A percentile compares a stretch with the other conserved stretches of the same genome.
Evolutionary conservation across 805 yeast genomes (phyloP).

Genomic region (Cyberlindnera samutprakarnensis): DNA sequence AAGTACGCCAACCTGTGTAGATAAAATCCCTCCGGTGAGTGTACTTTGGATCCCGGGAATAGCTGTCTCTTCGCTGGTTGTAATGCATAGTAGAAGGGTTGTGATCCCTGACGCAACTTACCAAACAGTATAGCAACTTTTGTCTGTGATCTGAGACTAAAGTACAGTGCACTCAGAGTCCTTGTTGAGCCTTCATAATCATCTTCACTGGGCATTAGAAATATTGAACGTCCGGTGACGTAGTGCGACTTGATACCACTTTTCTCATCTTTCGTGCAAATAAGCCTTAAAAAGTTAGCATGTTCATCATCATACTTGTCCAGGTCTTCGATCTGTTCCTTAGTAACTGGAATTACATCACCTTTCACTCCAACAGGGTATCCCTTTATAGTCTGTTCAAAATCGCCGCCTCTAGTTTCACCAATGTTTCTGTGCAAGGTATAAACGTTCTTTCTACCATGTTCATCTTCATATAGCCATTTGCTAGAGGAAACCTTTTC

Average conservation of each 20-base stretch:
- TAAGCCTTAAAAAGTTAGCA: conserved; percentile 48
- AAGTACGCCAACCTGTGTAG: conserved; percentile 62
- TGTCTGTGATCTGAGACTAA: conserved; percentile 41
- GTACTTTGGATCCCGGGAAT: background rate
- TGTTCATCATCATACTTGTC: conserved; percentile 25
- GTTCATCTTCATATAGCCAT: conserved; percentile 47
- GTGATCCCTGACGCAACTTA: conserved; percentile 40
- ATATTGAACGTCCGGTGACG: conserved; percentile 45
- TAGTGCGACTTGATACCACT: conserved; percentile 41
- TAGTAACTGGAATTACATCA: conserved; percentile 32
- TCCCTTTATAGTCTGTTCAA: conserved; percentile 29
- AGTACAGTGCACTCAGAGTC: conserved; percentile 63
- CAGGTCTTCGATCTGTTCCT: conserved; percentile 28
- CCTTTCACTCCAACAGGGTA: conserved; percentile 36
- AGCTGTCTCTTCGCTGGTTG: conserved; percentile 37
- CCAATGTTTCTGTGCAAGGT: conserved; percentile 33
- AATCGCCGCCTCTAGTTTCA: conserved; percentile 36
- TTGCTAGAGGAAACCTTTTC: conserved; percentile 44
- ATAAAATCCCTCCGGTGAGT: conserved; percentile 54
- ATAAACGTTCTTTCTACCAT: conserved; percentile 42
- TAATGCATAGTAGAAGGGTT: conserved; percentile 53
- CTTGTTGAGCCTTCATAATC: conserved; percentile 53
- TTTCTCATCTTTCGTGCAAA: conserved; percentile 54
- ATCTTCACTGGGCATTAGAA: conserved; percentile 62
- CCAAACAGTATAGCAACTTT: conserved; percentile 73